These are phyloP conservation scores for Phragmites australis DNA, from an alignment of 176 grass and related monocot species.

Conservation along the genomic window DNA sequence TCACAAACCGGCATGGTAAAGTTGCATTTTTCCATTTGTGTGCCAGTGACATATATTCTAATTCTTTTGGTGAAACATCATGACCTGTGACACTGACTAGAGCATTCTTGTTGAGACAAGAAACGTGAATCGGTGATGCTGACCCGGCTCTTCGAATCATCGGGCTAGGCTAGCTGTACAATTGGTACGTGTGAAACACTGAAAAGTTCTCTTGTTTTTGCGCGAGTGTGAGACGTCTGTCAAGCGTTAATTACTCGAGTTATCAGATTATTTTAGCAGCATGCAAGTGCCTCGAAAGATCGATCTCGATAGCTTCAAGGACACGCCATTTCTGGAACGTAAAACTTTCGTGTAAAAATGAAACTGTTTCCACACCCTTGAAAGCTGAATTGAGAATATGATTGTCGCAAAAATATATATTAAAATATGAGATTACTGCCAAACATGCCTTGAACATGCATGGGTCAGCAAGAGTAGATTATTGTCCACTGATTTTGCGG, in stretches of 20 bases:
- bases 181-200: neutral
- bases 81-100: neutral
- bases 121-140: neutral
- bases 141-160: constrained; percentile 30
- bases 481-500: no score
- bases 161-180: neutral
- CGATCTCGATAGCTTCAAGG: neutral
- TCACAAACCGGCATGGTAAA: neutral
- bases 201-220: neutral
- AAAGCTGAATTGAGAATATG: neutral
- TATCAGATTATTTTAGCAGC: neutral
- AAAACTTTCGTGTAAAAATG: neutral
- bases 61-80: neutral
- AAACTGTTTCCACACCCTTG: neutral
- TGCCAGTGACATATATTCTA: constrained; percentile 19
- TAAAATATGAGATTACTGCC: neutral
- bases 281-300: neutral
- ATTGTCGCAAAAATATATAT: no score
- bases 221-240: constrained; percentile 11
- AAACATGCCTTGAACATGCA: neutral
- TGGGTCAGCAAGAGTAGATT: neutral
- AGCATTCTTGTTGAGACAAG: neutral
- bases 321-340: neutral
- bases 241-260: neutral
- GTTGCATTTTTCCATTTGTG: constrained; percentile 1